Conservation (phyloP, 2,329 filamentous ascomycete species). For the Aspergillus sergii region DNA sequence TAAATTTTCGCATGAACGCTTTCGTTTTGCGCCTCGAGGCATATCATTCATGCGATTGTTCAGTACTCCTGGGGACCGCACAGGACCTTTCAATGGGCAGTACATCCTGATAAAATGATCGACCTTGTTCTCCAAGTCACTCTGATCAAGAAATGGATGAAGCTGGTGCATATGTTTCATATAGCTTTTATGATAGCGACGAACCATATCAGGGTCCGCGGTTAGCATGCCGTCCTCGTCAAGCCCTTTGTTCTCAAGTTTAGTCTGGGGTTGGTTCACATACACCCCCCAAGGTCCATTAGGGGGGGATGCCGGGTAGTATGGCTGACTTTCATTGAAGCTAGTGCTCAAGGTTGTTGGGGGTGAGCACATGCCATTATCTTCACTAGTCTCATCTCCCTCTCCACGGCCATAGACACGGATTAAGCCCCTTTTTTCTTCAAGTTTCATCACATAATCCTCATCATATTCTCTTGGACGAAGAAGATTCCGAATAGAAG, state of each 20-base stretch:
- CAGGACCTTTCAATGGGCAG: slow-evolving; percentile 35
- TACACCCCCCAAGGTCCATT: slow-evolving; percentile 57
- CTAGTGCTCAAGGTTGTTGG: slow-evolving; percentile 22
- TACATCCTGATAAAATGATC: slow-evolving; percentile 54
- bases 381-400: slow-evolving; percentile 63
- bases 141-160: slow-evolving; percentile 65
- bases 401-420: slow-evolving; percentile 79
- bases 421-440: slow-evolving; percentile 73
- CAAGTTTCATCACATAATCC: slow-evolving; percentile 73
- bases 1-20: slow-evolving; percentile 38
- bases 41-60: slow-evolving; percentile 26
- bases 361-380: slow-evolving; percentile 42
- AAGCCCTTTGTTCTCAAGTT: slow-evolving; percentile 50
- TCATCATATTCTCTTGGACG: slow-evolving; percentile 59
- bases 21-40: slow-evolving; percentile 39
- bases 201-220: slow-evolving; percentile 55
- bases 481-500: slow-evolving; percentile 67
- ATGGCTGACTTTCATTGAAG: slow-evolving; percentile 35
- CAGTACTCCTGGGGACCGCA: slow-evolving; percentile 7
- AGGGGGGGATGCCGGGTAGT: slow-evolving; percentile 35
- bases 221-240: slow-evolving; percentile 55
- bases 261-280: slow-evolving; percentile 27
- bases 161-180: slow-evolving; percentile 63
- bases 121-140: slow-evolving; percentile 55
- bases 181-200: slow-evolving; percentile 57